These are phyloP conservation scores for Pseudonectria buxi DNA, from an alignment of 2,329 filamentous ascomycete species.

Conservation along the genomic window DNA sequence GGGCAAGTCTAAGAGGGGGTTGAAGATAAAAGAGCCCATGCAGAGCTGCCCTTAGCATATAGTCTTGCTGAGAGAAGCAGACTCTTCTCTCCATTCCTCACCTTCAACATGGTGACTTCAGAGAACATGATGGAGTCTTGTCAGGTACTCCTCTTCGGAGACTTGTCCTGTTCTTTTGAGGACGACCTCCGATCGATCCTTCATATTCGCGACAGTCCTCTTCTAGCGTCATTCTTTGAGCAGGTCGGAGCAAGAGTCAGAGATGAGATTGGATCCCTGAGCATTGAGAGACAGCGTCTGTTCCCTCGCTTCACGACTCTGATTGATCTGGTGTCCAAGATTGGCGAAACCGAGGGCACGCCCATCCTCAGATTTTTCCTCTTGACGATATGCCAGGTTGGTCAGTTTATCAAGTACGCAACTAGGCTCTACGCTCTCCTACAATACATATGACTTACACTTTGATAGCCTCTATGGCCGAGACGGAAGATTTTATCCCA, in stretches of 20 bases:
- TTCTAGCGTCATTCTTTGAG: slow-evolving; percentile 18
- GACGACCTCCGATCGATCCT: slow-evolving; percentile 14
- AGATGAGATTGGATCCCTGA: slow-evolving; percentile 14
- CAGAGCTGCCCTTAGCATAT: slow-evolving; percentile 1
- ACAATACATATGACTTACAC: neutral
- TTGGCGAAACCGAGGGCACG: slow-evolving; percentile 12
- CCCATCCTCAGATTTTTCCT: slow-evolving; percentile 17
- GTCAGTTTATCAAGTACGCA: slow-evolving; percentile 20
- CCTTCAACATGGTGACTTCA: slow-evolving; percentile 3
- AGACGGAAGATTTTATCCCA: slow-evolving; percentile 12
- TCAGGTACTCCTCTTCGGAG: slow-evolving; percentile 18
- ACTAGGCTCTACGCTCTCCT: neutral
- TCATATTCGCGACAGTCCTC: slow-evolving; percentile 16
- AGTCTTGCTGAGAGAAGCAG: slow-evolving; percentile 1
- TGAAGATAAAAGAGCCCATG: slow-evolving; percentile 1
- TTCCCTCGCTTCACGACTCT: slow-evolving; percentile 24
- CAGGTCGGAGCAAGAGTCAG: slow-evolving; percentile 15
- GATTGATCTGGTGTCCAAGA: slow-evolving; percentile 17
- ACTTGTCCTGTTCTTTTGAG: slow-evolving; percentile 17
- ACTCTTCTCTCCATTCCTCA: neutral
- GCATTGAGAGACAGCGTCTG: slow-evolving; percentile 9
- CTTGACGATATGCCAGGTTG: slow-evolving; percentile 15
- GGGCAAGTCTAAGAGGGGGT: neutral
- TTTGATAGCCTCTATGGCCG: slow-evolving; percentile 9
- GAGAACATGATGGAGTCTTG: slow-evolving; percentile 5